A percentile compares a stretch with the other conserved stretches of the same genome.
These are phyloP conservation scores for Rhipidocladum racemiflorum DNA, from an alignment of 176 grass and related monocot genomes.

Conservation along the genomic window DNA sequence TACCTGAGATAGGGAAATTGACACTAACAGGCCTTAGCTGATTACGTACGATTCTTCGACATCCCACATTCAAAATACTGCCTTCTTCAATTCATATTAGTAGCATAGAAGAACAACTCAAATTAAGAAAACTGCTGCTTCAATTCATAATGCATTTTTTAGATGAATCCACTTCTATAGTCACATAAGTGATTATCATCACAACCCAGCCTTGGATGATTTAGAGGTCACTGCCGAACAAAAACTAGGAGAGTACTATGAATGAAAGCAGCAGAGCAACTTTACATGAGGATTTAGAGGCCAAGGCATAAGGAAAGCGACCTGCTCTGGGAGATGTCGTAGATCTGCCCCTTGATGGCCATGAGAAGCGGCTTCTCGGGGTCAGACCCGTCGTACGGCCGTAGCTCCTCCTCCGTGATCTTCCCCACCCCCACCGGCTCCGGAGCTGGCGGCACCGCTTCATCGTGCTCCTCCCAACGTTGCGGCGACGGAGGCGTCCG, in stretches of 20 bases:
- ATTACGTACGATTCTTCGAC: not conserved
- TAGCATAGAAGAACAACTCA: not conserved
- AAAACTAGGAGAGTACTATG: not conserved
- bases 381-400: conserved; percentile 70
- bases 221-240: not conserved
- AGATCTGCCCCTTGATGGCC: conserved; percentile 95
- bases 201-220: not conserved
- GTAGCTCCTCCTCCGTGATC: conserved; percentile 68
- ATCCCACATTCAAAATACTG: not conserved
- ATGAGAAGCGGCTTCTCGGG: conserved; percentile 74
- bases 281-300: not conserved
- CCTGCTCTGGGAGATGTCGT: conserved; percentile 86
- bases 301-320: not conserved
- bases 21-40: too few relatives aligned
- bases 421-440: conserved; percentile 72
- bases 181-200: not conserved
- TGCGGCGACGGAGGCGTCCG: conserved; percentile 14
- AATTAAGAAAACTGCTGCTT: not conserved
- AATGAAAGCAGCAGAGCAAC: not conserved
- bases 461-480: not conserved
- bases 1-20: too few relatives aligned
- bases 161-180: not conserved
- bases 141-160: not conserved
- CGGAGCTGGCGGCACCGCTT: conserved; percentile 34
- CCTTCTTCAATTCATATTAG: not conserved